A percentile compares a stretch with the other conserved stretches of the same genome.
Conservation (phyloP, 768 basidiomycete genomes). For the Fomitopsis serialis region DNA sequence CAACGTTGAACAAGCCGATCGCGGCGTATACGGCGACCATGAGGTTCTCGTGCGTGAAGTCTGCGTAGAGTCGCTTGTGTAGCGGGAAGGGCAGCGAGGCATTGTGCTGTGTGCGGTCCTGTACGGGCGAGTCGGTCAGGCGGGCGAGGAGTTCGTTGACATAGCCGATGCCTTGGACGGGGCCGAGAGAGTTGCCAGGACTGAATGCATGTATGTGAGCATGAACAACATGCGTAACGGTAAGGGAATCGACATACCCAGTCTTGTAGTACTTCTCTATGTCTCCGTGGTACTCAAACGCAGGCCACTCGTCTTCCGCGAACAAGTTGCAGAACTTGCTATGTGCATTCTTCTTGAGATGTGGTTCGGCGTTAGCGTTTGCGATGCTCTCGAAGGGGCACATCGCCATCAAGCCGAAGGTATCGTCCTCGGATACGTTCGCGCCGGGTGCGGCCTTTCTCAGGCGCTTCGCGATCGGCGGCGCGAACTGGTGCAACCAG, state of each 20-base stretch:
- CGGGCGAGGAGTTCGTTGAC: constrained; percentile 84
- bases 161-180: constrained; percentile 81
- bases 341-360: constrained; percentile 19
- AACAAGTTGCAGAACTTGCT: constrained; percentile 77
- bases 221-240: background rate
- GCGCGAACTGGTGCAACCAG: constrained; percentile 55
- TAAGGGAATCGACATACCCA: constrained; percentile 40
- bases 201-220: constrained; percentile 26
- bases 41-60: constrained; percentile 85
- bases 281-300: constrained; percentile 68
- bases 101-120: constrained; percentile 74
- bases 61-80: constrained; percentile 52
- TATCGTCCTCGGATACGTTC: constrained; percentile 47
- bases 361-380: constrained; percentile 23
- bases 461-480: constrained; percentile 52
- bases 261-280: constrained; percentile 76
- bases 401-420: constrained; percentile 58
- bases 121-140: constrained; percentile 55
- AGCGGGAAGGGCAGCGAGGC: constrained; percentile 78
- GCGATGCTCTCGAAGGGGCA: constrained; percentile 79
- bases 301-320: constrained; percentile 51
- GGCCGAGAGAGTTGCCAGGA: constrained; percentile 64
- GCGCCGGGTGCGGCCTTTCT: constrained; percentile 60
- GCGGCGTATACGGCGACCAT: constrained; percentile 75
- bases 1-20: constrained; percentile 36